Evolutionary conservation across 179 eudicot genomes (phyloP), one percentile per base, ranked within the genome.

Genomic region (Actinidia arguta): DNA sequence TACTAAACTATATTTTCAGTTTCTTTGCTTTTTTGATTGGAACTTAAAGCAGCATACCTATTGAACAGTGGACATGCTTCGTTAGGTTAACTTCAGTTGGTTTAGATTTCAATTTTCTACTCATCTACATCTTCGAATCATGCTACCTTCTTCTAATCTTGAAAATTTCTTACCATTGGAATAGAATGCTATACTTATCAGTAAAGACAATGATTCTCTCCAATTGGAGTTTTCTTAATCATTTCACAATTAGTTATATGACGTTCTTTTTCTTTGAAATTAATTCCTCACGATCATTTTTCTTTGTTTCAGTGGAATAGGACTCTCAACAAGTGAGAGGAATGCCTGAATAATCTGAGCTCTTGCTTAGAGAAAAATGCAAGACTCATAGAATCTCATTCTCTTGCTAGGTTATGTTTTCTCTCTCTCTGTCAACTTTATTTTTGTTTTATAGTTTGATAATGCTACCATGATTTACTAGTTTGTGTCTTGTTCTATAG

Each of bases 361-460:
- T 87, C 87, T 87, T 93, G 94, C 84, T 78, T 92, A 82, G 98
- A 93, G 85, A 87, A 88, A 75, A 96, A 96, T 81, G 85, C 86
- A 62, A 86, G 83, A 83, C 88, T 94, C 78, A 81, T 87, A 84
- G 14, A 39, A 36, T 47, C 73, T 56, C 36, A 3, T 61, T 73
- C 70, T 71, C 54, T 6, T 12, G 4, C 12, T 25, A 66, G 36
- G 24, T 39, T 8, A n/a, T 79, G n/a, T n/a, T 76, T 36, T 13
- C 27, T 39, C 27, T 42, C 6, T 6, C 48, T 17, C 9, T 79
- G 8, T 79, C 64, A 70, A 70, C 3, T 56, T 24, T 17, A 17
- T 70, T 8, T 22, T 70, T 42, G 13, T 70, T 66, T 80, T 1
- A n/a, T n/a, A n/a, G n/a, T n/a, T n/a, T n/a, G n/a, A n/a, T n/a